These are phyloP conservation scores for Pichiaceae sp. DNA, from an alignment of 1,139 yeast species.

Conservation along the genomic window DNA sequence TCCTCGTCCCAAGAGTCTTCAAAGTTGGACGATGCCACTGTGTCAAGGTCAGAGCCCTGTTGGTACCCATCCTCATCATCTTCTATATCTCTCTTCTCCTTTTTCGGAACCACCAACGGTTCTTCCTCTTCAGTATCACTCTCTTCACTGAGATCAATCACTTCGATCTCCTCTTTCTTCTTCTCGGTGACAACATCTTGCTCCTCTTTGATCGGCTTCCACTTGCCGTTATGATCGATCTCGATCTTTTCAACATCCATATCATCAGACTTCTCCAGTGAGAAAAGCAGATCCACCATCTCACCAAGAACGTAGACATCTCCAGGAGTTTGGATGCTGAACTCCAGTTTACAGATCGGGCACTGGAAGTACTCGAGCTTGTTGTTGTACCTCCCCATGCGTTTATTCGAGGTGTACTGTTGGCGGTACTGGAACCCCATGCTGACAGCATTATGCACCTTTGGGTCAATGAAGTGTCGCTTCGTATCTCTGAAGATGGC, in stretches of 20 bases:
- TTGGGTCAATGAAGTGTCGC: constrained; percentile 12
- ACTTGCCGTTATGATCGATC: constrained; percentile 16
- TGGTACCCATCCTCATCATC: not conserved
- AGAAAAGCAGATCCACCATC: constrained; percentile 16
- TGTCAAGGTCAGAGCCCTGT: constrained; percentile 1
- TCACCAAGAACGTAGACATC: constrained; percentile 24
- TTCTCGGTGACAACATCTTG: constrained; percentile 1
- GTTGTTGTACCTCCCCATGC: constrained; percentile 14
- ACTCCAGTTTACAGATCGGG: constrained; percentile 24
- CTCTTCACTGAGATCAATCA: constrained; percentile 8
- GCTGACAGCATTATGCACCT: constrained; percentile 14
- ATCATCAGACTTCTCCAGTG: constrained; percentile 8
- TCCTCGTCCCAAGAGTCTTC: constrained; percentile 9
- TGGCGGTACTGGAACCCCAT: constrained; percentile 15
- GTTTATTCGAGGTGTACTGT: constrained; percentile 10
- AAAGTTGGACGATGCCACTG: constrained; percentile 9
- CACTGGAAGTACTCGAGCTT: constrained; percentile 21
- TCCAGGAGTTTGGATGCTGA: constrained; percentile 20
- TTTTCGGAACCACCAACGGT: not conserved
- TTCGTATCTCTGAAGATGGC: constrained; percentile 20
- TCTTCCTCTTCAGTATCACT: constrained; percentile 7
- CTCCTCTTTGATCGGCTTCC: constrained; percentile 17
- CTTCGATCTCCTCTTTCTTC: constrained; percentile 8
- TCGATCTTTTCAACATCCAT: constrained; percentile 15
- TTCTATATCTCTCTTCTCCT: not conserved